Evolutionary conservation across 108 stramenopile species (phyloP).

Genomic region (Fragilariopsis cylindrus): DNA sequence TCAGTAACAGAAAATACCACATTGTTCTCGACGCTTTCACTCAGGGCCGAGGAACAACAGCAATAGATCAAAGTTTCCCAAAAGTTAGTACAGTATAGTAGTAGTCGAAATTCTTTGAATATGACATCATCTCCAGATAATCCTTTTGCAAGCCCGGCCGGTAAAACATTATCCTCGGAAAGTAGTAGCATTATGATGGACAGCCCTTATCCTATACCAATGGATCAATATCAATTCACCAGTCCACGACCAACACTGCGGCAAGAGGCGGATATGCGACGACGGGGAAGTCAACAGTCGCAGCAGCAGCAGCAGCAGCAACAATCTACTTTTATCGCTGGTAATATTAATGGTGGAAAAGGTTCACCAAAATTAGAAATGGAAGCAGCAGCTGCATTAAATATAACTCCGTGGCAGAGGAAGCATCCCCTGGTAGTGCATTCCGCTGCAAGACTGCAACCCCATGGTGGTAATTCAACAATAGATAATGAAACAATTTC

Average conservation of each 20-base stretch:
- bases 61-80: no score
- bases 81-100: no score
- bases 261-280: conserved; percentile 11
- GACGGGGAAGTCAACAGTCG: background rate
- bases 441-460: background rate
- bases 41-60: no score
- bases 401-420: background rate
- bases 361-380: background rate
- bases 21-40: no score
- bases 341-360: background rate
- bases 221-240: background rate
- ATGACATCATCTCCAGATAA: background rate
- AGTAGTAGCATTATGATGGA: background rate
- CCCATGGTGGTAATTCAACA: background rate
- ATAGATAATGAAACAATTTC: background rate
- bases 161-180: background rate
- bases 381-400: background rate
- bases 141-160: conserved; percentile 16
- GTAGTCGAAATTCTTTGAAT: no score
- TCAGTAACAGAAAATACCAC: no score
- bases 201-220: background rate
- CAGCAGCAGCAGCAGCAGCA: background rate
- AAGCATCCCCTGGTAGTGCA: background rate
- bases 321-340: background rate
- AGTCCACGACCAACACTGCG: conserved; percentile 5